Percentiles rank a stretch among this genome's conserved stretches.
phyloP scores from a whole-genome alignment of 345 rosid species.

The Diplotaxis tenuifolia region DNA sequence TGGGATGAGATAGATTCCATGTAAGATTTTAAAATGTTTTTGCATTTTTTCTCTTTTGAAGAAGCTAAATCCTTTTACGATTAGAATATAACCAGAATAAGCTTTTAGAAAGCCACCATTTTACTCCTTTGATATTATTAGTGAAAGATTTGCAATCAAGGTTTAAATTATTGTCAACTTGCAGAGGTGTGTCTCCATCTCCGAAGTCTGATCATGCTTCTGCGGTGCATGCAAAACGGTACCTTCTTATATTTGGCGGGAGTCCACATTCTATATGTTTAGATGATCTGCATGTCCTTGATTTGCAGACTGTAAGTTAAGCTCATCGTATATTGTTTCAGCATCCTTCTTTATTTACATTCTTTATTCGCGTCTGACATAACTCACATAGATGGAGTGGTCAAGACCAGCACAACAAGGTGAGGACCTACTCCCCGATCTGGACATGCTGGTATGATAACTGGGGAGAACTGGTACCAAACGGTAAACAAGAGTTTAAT shows the following conservation, averaged over 20 bases:
- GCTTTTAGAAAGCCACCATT: not conserved
- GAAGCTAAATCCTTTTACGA: not conserved
- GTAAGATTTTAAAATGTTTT: not conserved
- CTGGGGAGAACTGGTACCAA: not conserved
- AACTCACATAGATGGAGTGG: not conserved
- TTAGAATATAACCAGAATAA: not conserved
- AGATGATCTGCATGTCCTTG: not conserved
- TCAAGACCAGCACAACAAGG: not conserved
- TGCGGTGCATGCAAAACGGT: not conserved
- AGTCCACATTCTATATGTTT: not conserved
- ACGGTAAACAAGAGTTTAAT: too few species aligned
- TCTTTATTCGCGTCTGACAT: not conserved
- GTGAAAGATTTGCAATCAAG: not conserved
- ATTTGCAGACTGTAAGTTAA: not conserved
- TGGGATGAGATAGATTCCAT: not conserved
- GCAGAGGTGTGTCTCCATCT: not conserved
- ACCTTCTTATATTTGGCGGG: not conserved
- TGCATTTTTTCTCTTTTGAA: not conserved
- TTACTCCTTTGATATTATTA: not conserved
- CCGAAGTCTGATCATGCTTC: not conserved
- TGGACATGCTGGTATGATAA: not conserved
- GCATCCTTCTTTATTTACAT: not conserved
- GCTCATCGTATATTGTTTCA: not conserved
- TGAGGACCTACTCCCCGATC: not conserved
- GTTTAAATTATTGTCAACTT: not conserved